phyloP scores from a whole-genome alignment of 768 basidiomycete genomes.

The Suillus brevipes region DNA sequence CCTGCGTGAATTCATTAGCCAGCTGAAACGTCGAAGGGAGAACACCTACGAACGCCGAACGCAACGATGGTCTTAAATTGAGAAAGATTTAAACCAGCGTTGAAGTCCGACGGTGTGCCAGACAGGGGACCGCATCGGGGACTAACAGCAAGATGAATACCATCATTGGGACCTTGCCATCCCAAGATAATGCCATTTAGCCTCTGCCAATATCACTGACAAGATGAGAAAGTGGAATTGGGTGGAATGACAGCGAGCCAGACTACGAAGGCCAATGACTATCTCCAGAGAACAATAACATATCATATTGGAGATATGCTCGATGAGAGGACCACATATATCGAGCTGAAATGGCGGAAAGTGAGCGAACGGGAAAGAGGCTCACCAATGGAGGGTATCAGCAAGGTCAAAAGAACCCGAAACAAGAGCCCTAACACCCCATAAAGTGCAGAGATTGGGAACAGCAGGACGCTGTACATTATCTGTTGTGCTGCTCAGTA shows the following conservation, averaged over 20 bases:
- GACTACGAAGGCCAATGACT: not conserved
- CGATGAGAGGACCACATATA: not conserved
- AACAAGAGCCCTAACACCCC: not conserved
- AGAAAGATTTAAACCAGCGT: slow-evolving; percentile 43
- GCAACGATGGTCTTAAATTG: slow-evolving; percentile 49
- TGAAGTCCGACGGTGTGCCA: slow-evolving; percentile 46
- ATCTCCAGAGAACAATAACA: not conserved
- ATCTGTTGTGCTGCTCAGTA: not conserved
- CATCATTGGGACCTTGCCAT: slow-evolving; percentile 16
- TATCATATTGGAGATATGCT: not conserved
- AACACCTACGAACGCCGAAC: slow-evolving; percentile 42
- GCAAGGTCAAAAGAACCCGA: not conserved
- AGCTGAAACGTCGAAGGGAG: not conserved
- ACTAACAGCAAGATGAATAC: slow-evolving; percentile 45
- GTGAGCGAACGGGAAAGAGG: not conserved
- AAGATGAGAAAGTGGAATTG: not conserved
- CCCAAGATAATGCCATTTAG: not conserved
- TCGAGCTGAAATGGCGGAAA: not conserved
- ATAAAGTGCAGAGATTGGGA: not conserved
- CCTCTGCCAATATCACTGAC: not conserved
- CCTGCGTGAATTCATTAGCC: slow-evolving; percentile 26
- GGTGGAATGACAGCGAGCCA: not conserved
- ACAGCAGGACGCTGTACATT: not conserved
- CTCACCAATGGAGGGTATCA: not conserved
- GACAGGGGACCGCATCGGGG: slow-evolving; percentile 44